phyloP scores from a whole-genome alignment of 2,329 filamentous ascomycete species.

The Phyllosticta paracitricarpa region DNA sequence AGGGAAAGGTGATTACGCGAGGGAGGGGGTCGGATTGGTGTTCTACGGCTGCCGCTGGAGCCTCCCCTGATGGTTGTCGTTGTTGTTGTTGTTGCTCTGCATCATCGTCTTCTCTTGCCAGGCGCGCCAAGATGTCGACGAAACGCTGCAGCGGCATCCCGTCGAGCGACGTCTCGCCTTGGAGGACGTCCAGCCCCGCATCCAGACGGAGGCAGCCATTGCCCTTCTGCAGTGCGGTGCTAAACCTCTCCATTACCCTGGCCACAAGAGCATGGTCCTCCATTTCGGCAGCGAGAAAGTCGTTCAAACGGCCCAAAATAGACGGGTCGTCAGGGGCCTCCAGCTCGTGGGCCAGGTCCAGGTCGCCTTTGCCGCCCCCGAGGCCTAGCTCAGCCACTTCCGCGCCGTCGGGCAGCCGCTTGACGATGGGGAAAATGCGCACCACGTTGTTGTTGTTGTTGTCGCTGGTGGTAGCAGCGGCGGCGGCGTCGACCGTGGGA shows the following conservation, averaged over 20 bases:
- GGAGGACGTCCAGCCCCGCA: constrained; percentile 18
- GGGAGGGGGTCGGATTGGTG: constrained; percentile 5
- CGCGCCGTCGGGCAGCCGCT: constrained; percentile 47
- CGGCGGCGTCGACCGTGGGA: constrained; percentile 34
- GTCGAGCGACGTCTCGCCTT: constrained; percentile 14
- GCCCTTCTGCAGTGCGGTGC: constrained; percentile 14
- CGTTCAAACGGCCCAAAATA: constrained; percentile 43
- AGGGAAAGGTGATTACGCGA: constrained; percentile 54
- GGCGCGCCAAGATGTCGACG: constrained; percentile 18
- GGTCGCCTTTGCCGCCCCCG: constrained; percentile 68
- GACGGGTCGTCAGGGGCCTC: constrained; percentile 37
- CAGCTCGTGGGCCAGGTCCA: constrained; percentile 58
- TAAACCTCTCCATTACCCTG: constrained; percentile 27
- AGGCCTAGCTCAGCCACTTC: constrained; percentile 65
- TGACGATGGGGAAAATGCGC: constrained; percentile 69
- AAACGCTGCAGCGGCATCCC: constrained; percentile 23
- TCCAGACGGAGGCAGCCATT: constrained; percentile 20
- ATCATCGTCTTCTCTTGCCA: neutral
- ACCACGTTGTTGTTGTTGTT: constrained; percentile 37
- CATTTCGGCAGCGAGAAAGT: constrained; percentile 37
- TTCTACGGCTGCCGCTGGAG: neutral
- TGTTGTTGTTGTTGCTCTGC: neutral
- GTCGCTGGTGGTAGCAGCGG: neutral
- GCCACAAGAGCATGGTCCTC: constrained; percentile 24
- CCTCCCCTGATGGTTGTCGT: neutral